A percentile compares a stretch with the other conserved stretches of the same genome.
Evolutionary conservation across 1,284 basidiomycete genomes (phyloP).

Genomic region (Malassezia pachydermatis): DNA sequence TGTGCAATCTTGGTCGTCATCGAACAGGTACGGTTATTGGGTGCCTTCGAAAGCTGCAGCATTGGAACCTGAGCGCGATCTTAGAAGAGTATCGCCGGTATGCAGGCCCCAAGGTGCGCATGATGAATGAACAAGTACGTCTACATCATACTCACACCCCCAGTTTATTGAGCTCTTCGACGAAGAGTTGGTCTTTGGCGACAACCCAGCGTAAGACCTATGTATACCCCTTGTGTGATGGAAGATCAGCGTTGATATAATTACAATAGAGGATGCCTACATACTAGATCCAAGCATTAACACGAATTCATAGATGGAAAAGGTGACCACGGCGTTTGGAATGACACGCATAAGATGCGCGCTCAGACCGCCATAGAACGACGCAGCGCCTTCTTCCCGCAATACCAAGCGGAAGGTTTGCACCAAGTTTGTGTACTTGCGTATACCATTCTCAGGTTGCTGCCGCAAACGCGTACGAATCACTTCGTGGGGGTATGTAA

Average conservation of each 20-base stretch:
- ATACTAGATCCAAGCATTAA: constrained; percentile 27
- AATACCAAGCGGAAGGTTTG: constrained; percentile 79
- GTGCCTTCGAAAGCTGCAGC: constrained; percentile 51
- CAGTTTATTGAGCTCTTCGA: constrained; percentile 56
- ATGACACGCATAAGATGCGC: constrained; percentile 85
- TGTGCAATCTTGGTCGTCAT: constrained; percentile 54
- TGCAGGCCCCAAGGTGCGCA: constrained; percentile 53
- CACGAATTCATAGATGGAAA: constrained; percentile 52
- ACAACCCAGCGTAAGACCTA: constrained; percentile 23
- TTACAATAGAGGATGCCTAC: constrained; percentile 8
- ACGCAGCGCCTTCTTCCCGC: constrained; percentile 74
- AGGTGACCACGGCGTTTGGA: constrained; percentile 87
- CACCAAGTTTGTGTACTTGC: constrained; percentile 72
- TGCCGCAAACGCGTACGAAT: constrained; percentile 83
- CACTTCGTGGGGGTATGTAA: constrained; percentile 47
- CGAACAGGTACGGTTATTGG: constrained; percentile 53
- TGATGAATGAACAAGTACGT: constrained; percentile 52
- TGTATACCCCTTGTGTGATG: too few relatives aligned
- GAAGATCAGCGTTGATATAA: too few relatives aligned
- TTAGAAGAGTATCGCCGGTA: constrained; percentile 54
- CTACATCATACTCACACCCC: neutral
- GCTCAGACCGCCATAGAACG: constrained; percentile 81
- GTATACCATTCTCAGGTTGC: constrained; percentile 54
- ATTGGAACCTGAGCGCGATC: constrained; percentile 53
- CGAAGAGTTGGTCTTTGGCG: constrained; percentile 55